These are phyloP conservation scores for Aspergillus japonicus DNA, from an alignment of 2,329 filamentous ascomycete species.

Conservation along the genomic window DNA sequence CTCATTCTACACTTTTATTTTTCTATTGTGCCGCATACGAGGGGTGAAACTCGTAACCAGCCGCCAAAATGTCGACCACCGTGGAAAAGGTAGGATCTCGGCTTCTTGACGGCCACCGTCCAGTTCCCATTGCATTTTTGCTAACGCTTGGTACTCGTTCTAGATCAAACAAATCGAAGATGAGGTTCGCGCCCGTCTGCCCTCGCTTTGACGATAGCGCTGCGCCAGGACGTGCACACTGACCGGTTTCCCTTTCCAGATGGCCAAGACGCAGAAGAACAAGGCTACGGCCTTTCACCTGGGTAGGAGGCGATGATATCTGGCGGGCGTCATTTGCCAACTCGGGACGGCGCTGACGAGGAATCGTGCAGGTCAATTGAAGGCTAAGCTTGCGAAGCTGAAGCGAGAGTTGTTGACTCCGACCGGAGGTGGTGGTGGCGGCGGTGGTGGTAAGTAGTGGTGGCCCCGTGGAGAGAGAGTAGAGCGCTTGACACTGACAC, in stretches of 20 bases:
- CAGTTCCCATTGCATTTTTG: slow-evolving; percentile 8
- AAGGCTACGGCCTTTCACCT: slow-evolving; percentile 93
- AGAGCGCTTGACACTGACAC: too few relatives aligned
- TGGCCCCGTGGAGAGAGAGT: background rate
- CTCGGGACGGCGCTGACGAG: slow-evolving; percentile 20
- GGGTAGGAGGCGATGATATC: slow-evolving; percentile 48
- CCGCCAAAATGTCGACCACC: slow-evolving; percentile 82
- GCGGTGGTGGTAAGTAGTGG: slow-evolving; percentile 53
- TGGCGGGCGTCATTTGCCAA: background rate
- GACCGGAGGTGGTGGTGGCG: slow-evolving; percentile 73
- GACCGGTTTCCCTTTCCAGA: slow-evolving; percentile 52
- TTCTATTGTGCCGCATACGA: slow-evolving; percentile 18
- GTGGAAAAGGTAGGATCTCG: slow-evolving; percentile 77
- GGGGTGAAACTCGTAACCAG: slow-evolving; percentile 20
- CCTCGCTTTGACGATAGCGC: background rate
- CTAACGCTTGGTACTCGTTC: slow-evolving; percentile 32
- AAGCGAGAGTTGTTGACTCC: slow-evolving; percentile 94
- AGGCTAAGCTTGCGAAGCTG: slow-evolving; percentile 96
- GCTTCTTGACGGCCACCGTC: too few relatives aligned
- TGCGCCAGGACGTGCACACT: slow-evolving; percentile 10
- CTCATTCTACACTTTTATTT: slow-evolving; percentile 7
- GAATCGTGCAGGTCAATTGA: slow-evolving; percentile 66
- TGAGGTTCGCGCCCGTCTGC: slow-evolving; percentile 64
- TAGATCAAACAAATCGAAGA: slow-evolving; percentile 96
- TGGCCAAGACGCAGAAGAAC: slow-evolving; percentile 97